Base-by-base conservation (phyloP, 2,329 filamentous ascomycete species). In the Chalaropsis ovoidea region DNA sequence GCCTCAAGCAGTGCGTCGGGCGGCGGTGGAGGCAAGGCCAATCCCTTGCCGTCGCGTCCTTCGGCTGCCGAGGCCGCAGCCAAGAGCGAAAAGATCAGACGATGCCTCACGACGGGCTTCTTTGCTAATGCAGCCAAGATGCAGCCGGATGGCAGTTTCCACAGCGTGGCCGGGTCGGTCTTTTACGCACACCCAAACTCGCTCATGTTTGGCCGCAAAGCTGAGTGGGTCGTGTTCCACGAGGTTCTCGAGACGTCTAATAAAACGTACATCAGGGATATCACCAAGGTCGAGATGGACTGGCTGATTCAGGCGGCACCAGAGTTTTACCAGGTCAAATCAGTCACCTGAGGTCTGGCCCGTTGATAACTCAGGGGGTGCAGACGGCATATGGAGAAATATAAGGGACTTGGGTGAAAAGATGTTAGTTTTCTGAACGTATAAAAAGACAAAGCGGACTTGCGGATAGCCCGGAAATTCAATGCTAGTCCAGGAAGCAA, bases 141-240 rank as follows among this genome's bases (percentile, higher is more conserved):
- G 92, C 90, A 95, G 74, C 82, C 89, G 0, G 93, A 97, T 77
- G 94, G 94, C 15, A 92, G 85, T 3, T 96, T 96, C 74, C 85
- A 83, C 70, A 93, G 90, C 62, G 86, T 96, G n/a, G 86, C 86
- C 68, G 90, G 90, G 39, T 87, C 87, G 62, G 82, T 85, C 3
- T 78, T 97, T 64, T 83, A 95, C 77, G 90, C 91, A 24, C 94
- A 99, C 75, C 94, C 94, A 0, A 95, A 85, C 72, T 95, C 89
- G 47, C 77, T 97, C 70, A 90, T 97, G 85, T 97, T 97, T 79
- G 95, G 96, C 75, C 86, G 92, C 66, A 96, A 95, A 77, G 90
- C 90, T 11, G 91, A 96, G 69, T 97, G 93, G 91, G 91, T 97
- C 10, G 82, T 99, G 42, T 99, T 96, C 72, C 88, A 95, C 71